These are phyloP conservation scores for Kwoniella pini DNA, from an alignment of 768 basidiomycete genomes.

Conservation along the genomic window DNA sequence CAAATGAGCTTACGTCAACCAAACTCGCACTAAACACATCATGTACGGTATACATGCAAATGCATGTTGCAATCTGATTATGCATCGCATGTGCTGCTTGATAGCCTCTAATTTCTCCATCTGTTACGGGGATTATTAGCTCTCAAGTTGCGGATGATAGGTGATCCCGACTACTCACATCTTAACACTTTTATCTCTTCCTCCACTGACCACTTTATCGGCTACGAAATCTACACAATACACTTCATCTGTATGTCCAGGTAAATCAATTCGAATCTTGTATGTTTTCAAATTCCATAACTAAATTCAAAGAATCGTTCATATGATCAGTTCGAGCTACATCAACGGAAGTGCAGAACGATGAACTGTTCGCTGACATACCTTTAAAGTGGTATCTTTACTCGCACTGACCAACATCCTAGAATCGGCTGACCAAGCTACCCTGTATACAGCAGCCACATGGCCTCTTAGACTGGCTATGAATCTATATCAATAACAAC, in stretches of 20 bases:
- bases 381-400: conserved; percentile 95
- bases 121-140: too few species aligned
- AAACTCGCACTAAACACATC: too few species aligned
- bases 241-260: conserved; percentile 95
- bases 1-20: too few species aligned
- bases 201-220: conserved; percentile 98
- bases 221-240: conserved; percentile 99
- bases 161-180: conserved; percentile 68
- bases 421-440: conserved; percentile 94
- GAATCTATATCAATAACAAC: conserved; percentile 63
- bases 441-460: conserved; percentile 87
- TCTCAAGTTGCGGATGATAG: too few species aligned
- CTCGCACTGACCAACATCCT: conserved; percentile 89
- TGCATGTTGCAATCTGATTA: neutral
- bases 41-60: too few species aligned
- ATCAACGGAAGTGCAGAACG: too few species aligned
- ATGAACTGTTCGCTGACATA: conserved; percentile 54
- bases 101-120: conserved; percentile 7
- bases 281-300: conserved; percentile 97
- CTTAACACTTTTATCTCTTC: conserved; percentile 84
- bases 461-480: conserved; percentile 88
- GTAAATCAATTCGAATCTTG: conserved; percentile 90
- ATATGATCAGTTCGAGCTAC: neutral
- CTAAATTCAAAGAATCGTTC: conserved; percentile 55
- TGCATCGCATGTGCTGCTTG: neutral